Evolutionary conservation across 345 rosid genomes (phyloP), one percentile per base, ranked within the genome.

Genomic region (Gossypium australe): DNA sequence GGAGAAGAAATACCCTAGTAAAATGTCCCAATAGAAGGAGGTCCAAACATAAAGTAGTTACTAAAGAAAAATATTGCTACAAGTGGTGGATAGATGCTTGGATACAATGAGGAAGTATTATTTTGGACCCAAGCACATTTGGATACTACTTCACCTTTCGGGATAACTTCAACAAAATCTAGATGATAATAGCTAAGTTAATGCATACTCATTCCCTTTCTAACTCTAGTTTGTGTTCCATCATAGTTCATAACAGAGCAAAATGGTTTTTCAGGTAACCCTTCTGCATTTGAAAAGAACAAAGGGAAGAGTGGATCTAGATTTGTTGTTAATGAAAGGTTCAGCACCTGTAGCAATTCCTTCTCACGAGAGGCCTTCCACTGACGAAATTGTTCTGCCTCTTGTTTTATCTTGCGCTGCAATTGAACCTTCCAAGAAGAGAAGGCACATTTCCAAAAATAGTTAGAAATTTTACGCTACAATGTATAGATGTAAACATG

Each of bases 311-410:
- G 7, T 17, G 44, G 27, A 55, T 7, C 27, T 24, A 22, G 17
- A 61, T 70, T 55, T n/a, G 34, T 34, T 49, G 41, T 29, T 29
- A 44, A 22, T 29, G 41, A 47, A 78, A 73, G 57, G 45, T 53
- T 24, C 77, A 67, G 67, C 51, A 89, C 97, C 90, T 92, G 93
- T 65, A 88, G 84, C 78, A 92, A 78, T 81, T 92, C 97, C 73
- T 92, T 92, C 62, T 92, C 93, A 49, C 89, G 82, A 64, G 88
- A 87, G 70, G 94, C 89, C 85, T 87, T 92, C 97, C 94, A 89
- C 9, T 87, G 93, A 18, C 97, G 90, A 84, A 92, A 89, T 76
- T 89, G 97, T 76, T 92, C 97, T 16, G 93, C 86, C 81, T 92
- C 97, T 75, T 88, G 93, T 82, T 89, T 89, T 81, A 89, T 89